These are phyloP conservation scores for Zymoseptoria passerinii DNA, from an alignment of 2,329 filamentous ascomycete species.

Conservation along the genomic window DNA sequence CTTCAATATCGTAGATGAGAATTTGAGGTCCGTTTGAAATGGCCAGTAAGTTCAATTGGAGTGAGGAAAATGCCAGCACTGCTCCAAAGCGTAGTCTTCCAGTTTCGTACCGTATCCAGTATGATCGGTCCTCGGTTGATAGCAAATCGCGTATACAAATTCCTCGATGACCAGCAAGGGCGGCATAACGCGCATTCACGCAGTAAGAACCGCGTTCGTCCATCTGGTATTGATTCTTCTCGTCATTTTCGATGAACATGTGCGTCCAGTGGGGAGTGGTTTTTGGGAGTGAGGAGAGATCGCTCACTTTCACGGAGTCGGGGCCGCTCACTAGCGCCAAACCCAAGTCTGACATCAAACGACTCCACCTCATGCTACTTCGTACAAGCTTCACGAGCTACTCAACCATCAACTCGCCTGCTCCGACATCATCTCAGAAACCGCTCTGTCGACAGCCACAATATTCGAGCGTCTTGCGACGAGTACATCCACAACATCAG, in stretches of 20 bases:
- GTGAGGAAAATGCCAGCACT: slow-evolving; percentile 14
- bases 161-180: slow-evolving; percentile 11
- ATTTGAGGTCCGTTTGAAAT: slow-evolving; percentile 17
- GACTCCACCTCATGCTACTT: too few relatives aligned
- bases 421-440: background rate
- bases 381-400: background rate
- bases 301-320: background rate
- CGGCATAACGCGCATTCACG: slow-evolving; percentile 16
- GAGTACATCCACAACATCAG: background rate
- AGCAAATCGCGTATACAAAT: slow-evolving; percentile 10
- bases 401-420: background rate
- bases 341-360: background rate
- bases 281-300: too few relatives aligned
- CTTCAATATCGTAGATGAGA: slow-evolving; percentile 15
- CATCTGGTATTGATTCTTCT: background rate
- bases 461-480: background rate
- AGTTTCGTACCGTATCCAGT: slow-evolving; percentile 3
- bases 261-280: too few relatives aligned
- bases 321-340: background rate
- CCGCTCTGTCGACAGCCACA: background rate
- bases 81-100: slow-evolving; percentile 9
- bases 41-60: slow-evolving; percentile 14
- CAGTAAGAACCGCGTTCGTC: slow-evolving; percentile 2
- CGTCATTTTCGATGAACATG: background rate
- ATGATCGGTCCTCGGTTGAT: slow-evolving; percentile 1